Conservation (phyloP, 225 moss, liverwort and hornwort genomes). For the Ulota crispa region DNA sequence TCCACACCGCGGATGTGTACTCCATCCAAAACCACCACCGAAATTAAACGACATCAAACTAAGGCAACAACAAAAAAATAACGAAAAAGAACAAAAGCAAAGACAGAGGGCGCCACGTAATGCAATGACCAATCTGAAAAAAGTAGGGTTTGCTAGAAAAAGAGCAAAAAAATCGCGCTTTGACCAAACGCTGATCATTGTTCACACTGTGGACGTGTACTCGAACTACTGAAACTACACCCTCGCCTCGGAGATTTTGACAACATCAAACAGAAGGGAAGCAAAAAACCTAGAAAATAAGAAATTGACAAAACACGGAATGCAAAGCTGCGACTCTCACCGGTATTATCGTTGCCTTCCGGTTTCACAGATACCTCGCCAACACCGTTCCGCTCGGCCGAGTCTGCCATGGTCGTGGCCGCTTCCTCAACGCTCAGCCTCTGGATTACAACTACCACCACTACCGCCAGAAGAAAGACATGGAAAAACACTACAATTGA, state of each 20-base stretch:
- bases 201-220: background rate
- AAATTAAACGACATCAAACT: background rate
- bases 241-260: background rate
- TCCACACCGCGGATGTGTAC: background rate
- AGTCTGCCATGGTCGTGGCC: constrained; percentile 32
- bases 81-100: background rate
- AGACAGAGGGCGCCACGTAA: background rate
- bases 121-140: too few relatives aligned
- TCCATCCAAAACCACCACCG: background rate
- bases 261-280: background rate
- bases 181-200: background rate
- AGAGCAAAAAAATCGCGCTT: background rate
- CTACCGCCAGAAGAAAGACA: too few relatives aligned
- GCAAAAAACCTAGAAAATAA: background rate
- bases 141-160: constrained; percentile 3
- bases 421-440: background rate
- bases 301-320: background rate
- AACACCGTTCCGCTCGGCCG: constrained; percentile 17
- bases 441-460: background rate
- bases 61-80: background rate
- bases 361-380: constrained; percentile 9
- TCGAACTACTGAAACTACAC: constrained; percentile 10
- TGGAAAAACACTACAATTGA: background rate
- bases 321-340: background rate
- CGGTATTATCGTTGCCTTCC: constrained; percentile 19